Percentiles rank a stretch among this genome's conserved stretches.
Evolutionary conservation across 1,284 basidiomycete species (phyloP).

Genomic region (Moniliophthora roreri): DNA sequence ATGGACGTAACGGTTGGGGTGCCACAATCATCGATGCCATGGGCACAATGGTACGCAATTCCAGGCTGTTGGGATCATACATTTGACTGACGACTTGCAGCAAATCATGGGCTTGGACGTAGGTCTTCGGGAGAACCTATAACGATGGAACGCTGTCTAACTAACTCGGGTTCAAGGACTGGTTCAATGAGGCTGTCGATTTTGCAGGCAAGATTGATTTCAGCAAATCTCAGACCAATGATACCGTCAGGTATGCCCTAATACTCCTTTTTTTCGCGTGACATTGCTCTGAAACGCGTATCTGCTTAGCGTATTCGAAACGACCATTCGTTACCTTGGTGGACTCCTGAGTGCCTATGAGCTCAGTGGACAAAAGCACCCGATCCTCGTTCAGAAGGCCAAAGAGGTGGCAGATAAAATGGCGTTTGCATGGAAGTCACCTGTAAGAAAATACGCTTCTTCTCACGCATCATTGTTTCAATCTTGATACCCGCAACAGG

Average conservation of each 20-base stretch:
- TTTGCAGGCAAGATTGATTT: conserved; percentile 12
- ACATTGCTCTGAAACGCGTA: neutral
- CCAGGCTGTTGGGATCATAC: neutral
- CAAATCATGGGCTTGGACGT: conserved; percentile 57
- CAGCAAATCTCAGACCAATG: conserved; percentile 9
- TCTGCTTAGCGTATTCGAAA: conserved; percentile 78
- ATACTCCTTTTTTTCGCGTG: neutral
- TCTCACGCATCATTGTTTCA: too few relatives aligned
- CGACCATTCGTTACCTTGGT: conserved; percentile 79
- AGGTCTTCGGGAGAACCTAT: conserved; percentile 12
- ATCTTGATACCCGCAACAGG: conserved; percentile 32
- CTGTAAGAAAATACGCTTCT: neutral
- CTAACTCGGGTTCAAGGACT: conserved; percentile 7
- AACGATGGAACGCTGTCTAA: too few relatives aligned
- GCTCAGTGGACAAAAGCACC: conserved; percentile 60
- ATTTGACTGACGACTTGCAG: conserved; percentile 25
- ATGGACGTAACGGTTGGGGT: conserved; percentile 72
- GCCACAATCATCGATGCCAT: conserved; percentile 66
- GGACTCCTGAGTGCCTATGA: conserved; percentile 82
- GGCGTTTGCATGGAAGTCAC: conserved; percentile 21
- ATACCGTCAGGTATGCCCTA: conserved; percentile 12
- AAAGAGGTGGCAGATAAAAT: conserved; percentile 73
- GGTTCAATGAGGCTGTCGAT: conserved; percentile 14
- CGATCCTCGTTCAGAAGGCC: conserved; percentile 60
- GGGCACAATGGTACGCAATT: conserved; percentile 54